phyloP scores from a whole-genome alignment of 176 grass and related monocot species.

The Otatea glauca region DNA sequence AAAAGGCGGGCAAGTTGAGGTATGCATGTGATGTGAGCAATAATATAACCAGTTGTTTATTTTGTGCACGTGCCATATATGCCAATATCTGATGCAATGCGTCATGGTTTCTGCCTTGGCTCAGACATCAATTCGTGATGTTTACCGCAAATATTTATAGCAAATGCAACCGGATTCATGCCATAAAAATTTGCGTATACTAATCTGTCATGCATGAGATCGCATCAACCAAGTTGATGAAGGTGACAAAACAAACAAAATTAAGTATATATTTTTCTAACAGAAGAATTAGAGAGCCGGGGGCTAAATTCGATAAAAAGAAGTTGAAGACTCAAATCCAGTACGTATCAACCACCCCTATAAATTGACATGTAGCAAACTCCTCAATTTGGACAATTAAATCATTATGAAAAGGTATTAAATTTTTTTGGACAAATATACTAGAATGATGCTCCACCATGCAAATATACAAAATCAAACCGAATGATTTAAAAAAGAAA shows the following conservation, averaged over 20 bases:
- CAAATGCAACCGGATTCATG: neutral
- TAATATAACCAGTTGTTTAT: slow-evolving; percentile 31
- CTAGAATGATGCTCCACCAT: neutral
- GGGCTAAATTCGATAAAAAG: neutral
- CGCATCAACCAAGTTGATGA: neutral
- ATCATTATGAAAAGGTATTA: neutral
- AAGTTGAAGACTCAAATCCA: slow-evolving; percentile 1
- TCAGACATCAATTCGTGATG: slow-evolving; percentile 40
- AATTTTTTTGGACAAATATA: neutral
- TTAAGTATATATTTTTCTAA: neutral
- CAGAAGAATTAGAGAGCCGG: neutral
- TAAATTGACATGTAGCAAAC: neutral
- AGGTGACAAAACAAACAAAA: neutral
- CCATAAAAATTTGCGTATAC: slow-evolving; percentile 17
- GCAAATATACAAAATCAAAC: neutral
- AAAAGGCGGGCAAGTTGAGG: slow-evolving; percentile 26
- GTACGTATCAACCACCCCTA: neutral
- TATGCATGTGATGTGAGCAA: slow-evolving; percentile 3
- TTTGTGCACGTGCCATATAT: neutral
- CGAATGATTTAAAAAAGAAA: neutral
- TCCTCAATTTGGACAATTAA: neutral
- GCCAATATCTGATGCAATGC: slow-evolving; percentile 29
- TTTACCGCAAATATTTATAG: neutral
- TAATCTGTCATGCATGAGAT: neutral
- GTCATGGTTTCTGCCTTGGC: neutral